Evolutionary conservation across 2,329 filamentous ascomycete genomes (phyloP).

Genomic region (Alternaria panax): DNA sequence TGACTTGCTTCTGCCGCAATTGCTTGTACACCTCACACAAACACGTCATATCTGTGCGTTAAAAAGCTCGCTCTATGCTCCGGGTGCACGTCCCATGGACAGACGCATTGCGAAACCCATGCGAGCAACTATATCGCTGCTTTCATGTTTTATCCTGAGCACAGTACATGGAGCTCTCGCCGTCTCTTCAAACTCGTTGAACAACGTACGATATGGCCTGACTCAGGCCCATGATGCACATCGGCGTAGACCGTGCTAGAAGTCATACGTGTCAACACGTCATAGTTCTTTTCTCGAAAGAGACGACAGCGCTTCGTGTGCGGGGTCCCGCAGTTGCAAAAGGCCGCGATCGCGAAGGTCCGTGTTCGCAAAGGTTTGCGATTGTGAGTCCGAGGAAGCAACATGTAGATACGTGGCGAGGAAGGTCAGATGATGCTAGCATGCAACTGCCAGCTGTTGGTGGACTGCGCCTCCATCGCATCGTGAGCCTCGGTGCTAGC

Average conservation of each 20-base stretch:
- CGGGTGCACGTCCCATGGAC: neutral
- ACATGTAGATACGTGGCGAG: neutral
- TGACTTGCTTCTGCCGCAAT: conserved; percentile 1
- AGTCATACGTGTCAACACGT: conserved; percentile 2
- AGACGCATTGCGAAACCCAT: neutral
- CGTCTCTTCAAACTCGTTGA: neutral
- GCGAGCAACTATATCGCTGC: neutral
- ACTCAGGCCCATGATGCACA: neutral
- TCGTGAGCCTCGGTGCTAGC: conserved; percentile 15
- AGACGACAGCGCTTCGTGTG: neutral
- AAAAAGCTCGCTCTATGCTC: neutral
- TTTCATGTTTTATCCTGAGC: neutral
- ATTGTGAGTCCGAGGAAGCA: neutral
- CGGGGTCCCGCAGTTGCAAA: neutral
- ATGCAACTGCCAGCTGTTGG: conserved; percentile 2
- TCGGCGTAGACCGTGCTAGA: neutral
- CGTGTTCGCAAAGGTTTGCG: neutral
- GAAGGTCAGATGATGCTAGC: conserved; percentile 1
- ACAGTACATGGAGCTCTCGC: neutral
- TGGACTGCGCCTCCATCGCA: conserved; percentile 25
- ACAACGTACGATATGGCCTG: neutral
- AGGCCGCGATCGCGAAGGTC: neutral
- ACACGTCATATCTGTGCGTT: neutral
- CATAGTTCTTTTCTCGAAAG: neutral
- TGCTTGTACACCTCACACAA: neutral